Conservation (phyloP, 805 yeast species). For the Barnettozyma sucrosica region DNA sequence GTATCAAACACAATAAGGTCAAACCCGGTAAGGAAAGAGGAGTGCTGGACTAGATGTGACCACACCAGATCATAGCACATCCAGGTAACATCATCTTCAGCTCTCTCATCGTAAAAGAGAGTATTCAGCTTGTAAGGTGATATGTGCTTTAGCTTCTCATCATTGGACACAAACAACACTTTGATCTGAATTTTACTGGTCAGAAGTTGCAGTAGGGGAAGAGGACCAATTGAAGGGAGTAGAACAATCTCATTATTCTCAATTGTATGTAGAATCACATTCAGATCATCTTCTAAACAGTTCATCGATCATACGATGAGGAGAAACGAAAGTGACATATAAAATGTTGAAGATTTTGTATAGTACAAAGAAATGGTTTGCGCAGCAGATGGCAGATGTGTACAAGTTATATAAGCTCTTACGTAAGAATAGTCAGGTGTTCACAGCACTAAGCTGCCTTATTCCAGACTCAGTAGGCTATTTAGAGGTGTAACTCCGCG, state of each 20-base stretch:
- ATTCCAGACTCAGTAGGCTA: no score
- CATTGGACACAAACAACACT: conserved; percentile 1
- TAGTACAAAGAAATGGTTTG: not conserved
- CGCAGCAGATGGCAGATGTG: not conserved
- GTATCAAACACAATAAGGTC: conserved; percentile 5
- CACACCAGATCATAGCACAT: conserved; percentile 4
- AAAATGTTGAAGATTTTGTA: not conserved
- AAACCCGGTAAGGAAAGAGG: not conserved
- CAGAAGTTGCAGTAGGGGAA: conserved; percentile 3
- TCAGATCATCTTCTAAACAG: not conserved
- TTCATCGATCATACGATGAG: conserved; percentile 1
- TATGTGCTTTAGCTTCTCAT: conserved; percentile 1
- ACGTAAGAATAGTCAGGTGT: no score
- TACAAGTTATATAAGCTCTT: not conserved
- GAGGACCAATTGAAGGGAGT: conserved; percentile 1
- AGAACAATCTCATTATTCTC: conserved; percentile 5
- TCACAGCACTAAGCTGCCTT: no score
- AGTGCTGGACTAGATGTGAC: not conserved
- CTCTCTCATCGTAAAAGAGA: not conserved
- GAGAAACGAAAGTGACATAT: not conserved
- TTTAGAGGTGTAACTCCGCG: no score
- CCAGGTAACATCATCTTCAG: conserved; percentile 1
- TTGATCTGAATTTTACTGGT: conserved; percentile 1
- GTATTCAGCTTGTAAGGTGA: not conserved
- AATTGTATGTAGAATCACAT: not conserved